Evolutionary conservation across 306 rosid species (phyloP).

Genomic region (Amphicarpaea edgeworthii): DNA sequence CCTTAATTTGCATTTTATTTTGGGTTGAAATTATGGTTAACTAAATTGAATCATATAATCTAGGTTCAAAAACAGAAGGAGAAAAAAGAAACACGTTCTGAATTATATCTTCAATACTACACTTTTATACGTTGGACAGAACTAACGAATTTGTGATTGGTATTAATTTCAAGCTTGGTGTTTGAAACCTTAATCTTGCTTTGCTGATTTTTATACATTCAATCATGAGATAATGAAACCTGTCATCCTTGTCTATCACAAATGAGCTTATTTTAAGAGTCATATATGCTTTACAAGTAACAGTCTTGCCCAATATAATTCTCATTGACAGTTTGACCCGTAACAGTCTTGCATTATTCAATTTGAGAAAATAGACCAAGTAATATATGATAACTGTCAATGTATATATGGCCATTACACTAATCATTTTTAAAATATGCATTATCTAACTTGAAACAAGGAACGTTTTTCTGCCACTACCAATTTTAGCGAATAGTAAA

Average conservation of each 20-base stretch:
- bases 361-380: no score
- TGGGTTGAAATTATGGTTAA: not conserved
- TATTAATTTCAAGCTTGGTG: constrained; percentile 6
- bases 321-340: not conserved
- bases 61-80: not conserved
- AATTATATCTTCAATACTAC: not conserved
- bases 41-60: constrained; percentile 6
- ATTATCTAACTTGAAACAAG: constrained; percentile 1
- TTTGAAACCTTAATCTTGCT: not conserved
- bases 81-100: not conserved
- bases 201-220: not conserved
- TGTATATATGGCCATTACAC: no score
- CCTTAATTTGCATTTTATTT: not conserved
- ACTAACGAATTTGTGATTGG: not conserved
- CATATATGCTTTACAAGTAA: not conserved
- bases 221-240: no score
- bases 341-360: not conserved
- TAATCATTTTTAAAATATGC: no score
- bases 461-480: not conserved
- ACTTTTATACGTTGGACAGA: not conserved
- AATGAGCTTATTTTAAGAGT: no score
- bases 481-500: constrained; percentile 19
- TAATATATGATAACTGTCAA: no score
- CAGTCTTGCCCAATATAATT: not conserved
- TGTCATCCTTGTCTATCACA: no score